A percentile compares a stretch with the other conserved stretches of the same genome.
Conservation (phyloP, 345 rosid genomes). For the Salix suchowensis region DNA sequence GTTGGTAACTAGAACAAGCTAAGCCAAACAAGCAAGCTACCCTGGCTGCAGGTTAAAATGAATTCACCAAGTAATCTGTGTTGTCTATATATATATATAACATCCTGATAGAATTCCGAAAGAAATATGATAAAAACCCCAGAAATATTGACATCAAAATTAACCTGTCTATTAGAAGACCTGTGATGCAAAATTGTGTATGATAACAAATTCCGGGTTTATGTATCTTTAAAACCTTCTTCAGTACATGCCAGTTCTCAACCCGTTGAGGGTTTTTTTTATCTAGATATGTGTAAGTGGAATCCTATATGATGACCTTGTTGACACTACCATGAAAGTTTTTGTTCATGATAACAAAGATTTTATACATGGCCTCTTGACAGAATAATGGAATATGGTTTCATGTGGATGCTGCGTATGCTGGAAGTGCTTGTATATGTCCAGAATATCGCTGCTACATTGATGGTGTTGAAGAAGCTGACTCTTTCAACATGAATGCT, state of each 20-base stretch:
- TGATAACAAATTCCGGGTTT: neutral
- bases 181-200: no score
- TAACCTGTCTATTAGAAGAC: neutral
- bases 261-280: no score
- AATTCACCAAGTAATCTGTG: neutral
- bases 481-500: slow-evolving; percentile 91
- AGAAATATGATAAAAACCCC: neutral
- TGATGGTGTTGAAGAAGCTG: slow-evolving; percentile 81
- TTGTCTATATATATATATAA: no score
- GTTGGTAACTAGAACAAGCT: neutral
- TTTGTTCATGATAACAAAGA: neutral
- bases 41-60: neutral
- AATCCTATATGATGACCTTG: neutral
- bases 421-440: slow-evolving; percentile 93
- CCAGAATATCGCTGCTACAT: slow-evolving; percentile 72
- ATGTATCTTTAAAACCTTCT: neutral
- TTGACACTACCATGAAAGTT: neutral
- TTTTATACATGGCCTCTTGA: slow-evolving; percentile 12
- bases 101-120: neutral
- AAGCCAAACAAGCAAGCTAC: neutral
- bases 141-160: neutral
- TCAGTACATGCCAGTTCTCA: no score
- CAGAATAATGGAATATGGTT: slow-evolving; percentile 75
- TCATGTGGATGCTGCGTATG: slow-evolving; percentile 90
- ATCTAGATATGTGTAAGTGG: no score